Evolutionary conservation across 2,329 filamentous ascomycete genomes (phyloP).

Genomic region (Diaporthe sp.): DNA sequence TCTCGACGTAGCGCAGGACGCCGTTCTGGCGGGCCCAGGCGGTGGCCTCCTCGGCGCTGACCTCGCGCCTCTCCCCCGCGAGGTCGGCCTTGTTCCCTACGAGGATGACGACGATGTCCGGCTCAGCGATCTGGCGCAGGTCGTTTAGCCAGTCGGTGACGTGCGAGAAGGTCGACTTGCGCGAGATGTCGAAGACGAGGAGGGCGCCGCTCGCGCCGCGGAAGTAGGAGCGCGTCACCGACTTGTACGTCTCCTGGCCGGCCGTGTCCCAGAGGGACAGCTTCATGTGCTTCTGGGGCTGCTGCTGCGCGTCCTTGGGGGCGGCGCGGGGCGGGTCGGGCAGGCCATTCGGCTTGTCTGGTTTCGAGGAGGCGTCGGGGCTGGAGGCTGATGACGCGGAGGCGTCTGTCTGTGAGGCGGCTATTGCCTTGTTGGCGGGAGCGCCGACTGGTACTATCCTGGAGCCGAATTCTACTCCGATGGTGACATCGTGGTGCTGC

Average conservation of each 20-base stretch:
- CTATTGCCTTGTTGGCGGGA: conserved; percentile 70
- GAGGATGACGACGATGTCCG: conserved; percentile 92
- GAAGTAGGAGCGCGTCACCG: conserved; percentile 94
- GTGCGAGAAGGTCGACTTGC: conserved; percentile 86
- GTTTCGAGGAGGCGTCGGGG: conserved; percentile 35
- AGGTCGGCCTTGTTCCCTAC: conserved; percentile 97
- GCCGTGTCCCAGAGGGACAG: conserved; percentile 95
- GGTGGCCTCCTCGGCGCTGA: conserved; percentile 85
- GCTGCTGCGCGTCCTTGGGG: conserved; percentile 38
- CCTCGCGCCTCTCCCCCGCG: conserved; percentile 80
- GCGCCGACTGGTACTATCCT: conserved; percentile 92
- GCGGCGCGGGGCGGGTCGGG: conserved; percentile 62
- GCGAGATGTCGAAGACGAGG: conserved; percentile 94
- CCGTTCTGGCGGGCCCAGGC: conserved; percentile 90
- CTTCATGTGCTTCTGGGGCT: conserved; percentile 85
- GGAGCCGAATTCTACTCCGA: conserved; percentile 95
- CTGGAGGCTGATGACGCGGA: conserved; percentile 42
- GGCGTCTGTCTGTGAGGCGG: conserved; percentile 38
- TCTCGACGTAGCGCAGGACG: conserved; percentile 94
- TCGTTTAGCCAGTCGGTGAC: conserved; percentile 96
- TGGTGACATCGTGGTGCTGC: conserved; percentile 94
- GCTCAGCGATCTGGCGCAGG: conserved; percentile 93
- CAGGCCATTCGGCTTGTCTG: conserved; percentile 55
- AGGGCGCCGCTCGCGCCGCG: conserved; percentile 79
- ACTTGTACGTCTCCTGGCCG: conserved; percentile 97